Evolutionary conservation across 1,284 basidiomycete species (phyloP).

Genomic region (Moesziomyces sp.): DNA sequence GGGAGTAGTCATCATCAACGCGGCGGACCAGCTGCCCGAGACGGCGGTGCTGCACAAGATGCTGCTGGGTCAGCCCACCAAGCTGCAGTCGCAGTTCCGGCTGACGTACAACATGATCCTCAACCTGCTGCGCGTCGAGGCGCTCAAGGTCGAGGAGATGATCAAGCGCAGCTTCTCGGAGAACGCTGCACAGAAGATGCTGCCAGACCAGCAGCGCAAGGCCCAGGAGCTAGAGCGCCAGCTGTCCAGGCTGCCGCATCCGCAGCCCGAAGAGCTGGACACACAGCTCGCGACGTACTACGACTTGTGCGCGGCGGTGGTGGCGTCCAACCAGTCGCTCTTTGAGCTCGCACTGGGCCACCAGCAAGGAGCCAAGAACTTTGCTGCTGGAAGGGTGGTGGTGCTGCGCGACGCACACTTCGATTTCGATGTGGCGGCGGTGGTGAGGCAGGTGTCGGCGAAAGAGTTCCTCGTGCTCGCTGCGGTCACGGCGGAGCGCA

Average conservation of each 20-base stretch:
- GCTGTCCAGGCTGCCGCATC: slow-evolving; percentile 76
- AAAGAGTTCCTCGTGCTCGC: slow-evolving; percentile 80
- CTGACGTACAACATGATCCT: slow-evolving; percentile 99
- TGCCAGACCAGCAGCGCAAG: slow-evolving; percentile 91
- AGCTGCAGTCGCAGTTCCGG: slow-evolving; percentile 95
- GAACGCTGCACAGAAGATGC: slow-evolving; percentile 89
- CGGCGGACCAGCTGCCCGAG: slow-evolving; percentile 84
- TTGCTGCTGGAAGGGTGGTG: slow-evolving; percentile 82
- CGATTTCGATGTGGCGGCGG: slow-evolving; percentile 77
- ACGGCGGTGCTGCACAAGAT: slow-evolving; percentile 74
- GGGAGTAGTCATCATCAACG: slow-evolving; percentile 89
- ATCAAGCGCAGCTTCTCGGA: slow-evolving; percentile 99
- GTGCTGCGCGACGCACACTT: slow-evolving; percentile 81
- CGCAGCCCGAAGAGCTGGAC: slow-evolving; percentile 71
- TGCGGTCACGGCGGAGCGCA: slow-evolving; percentile 71
- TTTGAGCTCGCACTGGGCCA: slow-evolving; percentile 76
- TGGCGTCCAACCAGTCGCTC: slow-evolving; percentile 77
- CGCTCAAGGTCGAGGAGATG: slow-evolving; percentile 97
- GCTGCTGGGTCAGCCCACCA: slow-evolving; percentile 91
- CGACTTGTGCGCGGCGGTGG: slow-evolving; percentile 77
- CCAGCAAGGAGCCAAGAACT: slow-evolving; percentile 76
- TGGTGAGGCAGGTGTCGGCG: slow-evolving; percentile 77
- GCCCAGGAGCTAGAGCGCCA: slow-evolving; percentile 77
- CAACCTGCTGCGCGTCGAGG: slow-evolving; percentile 94
- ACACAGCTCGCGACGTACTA: slow-evolving; percentile 82